These are phyloP conservation scores for Coemansia sp. DNA, from an alignment of 192 early-diverging fungal genomes.

Conservation along the genomic window DNA sequence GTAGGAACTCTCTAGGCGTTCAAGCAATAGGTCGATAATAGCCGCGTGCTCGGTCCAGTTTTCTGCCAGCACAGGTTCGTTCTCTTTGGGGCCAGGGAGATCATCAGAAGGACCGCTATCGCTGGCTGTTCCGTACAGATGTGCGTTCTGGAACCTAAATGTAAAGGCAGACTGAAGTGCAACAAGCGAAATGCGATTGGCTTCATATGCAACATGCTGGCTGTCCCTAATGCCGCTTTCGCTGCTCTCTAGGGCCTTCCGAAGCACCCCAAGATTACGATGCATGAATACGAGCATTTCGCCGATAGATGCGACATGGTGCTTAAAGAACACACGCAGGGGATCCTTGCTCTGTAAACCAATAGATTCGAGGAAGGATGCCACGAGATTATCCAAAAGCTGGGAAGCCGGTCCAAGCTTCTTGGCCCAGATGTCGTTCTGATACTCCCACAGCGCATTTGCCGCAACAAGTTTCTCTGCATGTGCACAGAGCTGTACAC, in stretches of 20 bases:
- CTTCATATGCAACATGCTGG: constrained; percentile 39
- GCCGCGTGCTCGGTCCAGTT: constrained; percentile 35
- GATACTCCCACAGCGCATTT: constrained; percentile 43
- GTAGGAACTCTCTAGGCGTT: constrained; percentile 34
- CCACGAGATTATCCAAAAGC: constrained; percentile 31
- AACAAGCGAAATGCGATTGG: constrained; percentile 25
- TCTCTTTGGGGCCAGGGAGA: not conserved
- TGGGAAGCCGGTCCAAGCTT: constrained; percentile 23
- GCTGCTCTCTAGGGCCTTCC: constrained; percentile 30
- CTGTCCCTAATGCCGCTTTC: constrained; percentile 22
- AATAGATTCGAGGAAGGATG: constrained; percentile 32
- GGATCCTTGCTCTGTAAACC: constrained; percentile 35
- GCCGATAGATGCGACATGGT: constrained; percentile 27
- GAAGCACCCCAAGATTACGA: constrained; percentile 22
- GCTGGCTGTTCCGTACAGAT: constrained; percentile 29
- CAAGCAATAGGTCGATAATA: constrained; percentile 26
- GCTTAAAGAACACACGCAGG: constrained; percentile 41
- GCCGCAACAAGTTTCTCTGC: constrained; percentile 51
- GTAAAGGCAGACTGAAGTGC: constrained; percentile 31
- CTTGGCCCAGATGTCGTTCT: constrained; percentile 32
- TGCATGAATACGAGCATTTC: constrained; percentile 40
- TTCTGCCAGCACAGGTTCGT: not conserved
- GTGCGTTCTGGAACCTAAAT: constrained; percentile 37
- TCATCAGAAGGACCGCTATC: not conserved
- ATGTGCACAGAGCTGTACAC: constrained; percentile 27